These are phyloP conservation scores for Cyclotella sp. DNA, from an alignment of 108 stramenopile genomes.

Conservation along the genomic window DNA sequence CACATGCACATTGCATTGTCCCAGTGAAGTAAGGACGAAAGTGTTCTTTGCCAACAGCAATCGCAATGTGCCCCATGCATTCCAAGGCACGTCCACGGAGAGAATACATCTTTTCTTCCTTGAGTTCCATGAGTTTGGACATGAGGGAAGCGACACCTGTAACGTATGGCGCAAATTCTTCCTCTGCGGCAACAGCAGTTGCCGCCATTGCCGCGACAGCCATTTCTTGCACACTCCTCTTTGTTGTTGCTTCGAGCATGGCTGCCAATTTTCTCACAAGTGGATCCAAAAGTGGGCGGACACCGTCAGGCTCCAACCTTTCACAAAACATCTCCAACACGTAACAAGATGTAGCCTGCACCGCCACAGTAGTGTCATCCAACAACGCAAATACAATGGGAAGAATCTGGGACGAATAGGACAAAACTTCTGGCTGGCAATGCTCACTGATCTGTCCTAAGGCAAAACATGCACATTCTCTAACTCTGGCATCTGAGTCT, in stretches of 20 bases:
- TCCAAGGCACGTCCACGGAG: conserved; percentile 96
- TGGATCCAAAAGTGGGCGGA: conserved; percentile 90
- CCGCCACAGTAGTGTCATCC: conserved; percentile 88
- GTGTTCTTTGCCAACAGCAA: conserved; percentile 92
- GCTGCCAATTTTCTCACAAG: conserved; percentile 90
- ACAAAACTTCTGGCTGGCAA: conserved; percentile 97
- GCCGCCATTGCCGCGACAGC: conserved; percentile 96
- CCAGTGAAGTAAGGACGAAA: conserved; percentile 94
- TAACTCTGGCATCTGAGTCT: conserved; percentile 87
- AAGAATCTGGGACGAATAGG: conserved; percentile 87
- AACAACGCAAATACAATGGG: conserved; percentile 94
- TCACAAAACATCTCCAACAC: conserved; percentile 99
- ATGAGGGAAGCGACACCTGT: conserved; percentile 84
- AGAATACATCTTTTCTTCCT: conserved; percentile 78
- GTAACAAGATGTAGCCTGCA: conserved; percentile 95
- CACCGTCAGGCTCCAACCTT: conserved; percentile 92
- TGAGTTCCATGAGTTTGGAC: conserved; percentile 82
- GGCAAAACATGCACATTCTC: conserved; percentile 98
- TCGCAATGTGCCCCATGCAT: conserved; percentile 99
- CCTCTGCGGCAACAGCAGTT: conserved; percentile 96
- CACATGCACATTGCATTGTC: conserved; percentile 92
- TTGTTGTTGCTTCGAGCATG: conserved; percentile 91
- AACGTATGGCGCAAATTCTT: conserved; percentile 96
- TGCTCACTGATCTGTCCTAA: conserved; percentile 97
- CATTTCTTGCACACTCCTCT: conserved; percentile 97